Evolutionary conservation across 164 flowering plant species (phyloP).

Genomic region (Protea cynaroides): DNA sequence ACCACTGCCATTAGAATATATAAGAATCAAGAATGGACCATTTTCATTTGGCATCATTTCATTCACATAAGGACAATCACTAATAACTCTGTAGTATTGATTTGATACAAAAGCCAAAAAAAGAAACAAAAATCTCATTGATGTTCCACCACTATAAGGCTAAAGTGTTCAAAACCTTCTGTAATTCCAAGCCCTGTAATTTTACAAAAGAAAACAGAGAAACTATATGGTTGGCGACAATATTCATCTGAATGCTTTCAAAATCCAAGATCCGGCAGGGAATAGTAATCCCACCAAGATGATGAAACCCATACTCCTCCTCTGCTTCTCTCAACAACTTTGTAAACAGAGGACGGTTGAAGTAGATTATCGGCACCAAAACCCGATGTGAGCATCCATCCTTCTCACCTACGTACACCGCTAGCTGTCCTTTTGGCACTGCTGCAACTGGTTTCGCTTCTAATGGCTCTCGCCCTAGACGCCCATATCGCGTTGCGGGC

Average conservation of each 20-base stretch:
- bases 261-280: constrained; percentile 75
- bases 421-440: constrained; percentile 79
- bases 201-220: no score
- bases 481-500: no score
- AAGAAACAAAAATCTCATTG: no score
- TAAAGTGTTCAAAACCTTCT: no score
- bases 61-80: no score
- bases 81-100: no score
- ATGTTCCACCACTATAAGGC: no score
- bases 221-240: constrained; percentile 34
- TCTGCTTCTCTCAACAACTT: constrained; percentile 68
- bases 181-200: no score
- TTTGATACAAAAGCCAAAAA: no score
- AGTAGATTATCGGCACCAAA: constrained; percentile 76
- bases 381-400: constrained; percentile 55
- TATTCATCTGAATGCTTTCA: constrained; percentile 54
- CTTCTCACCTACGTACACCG: constrained; percentile 77
- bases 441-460: constrained; percentile 13
- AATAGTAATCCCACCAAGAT: constrained; percentile 72
- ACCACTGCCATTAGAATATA: no score
- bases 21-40: neutral
- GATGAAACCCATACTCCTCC: constrained; percentile 59
- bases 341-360: constrained; percentile 80
- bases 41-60: no score
- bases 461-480: constrained; percentile 24